A percentile compares a stretch with the other conserved stretches of the same genome.
These are phyloP conservation scores for Scytalidium lignicola DNA, from an alignment of 2,329 filamentous ascomycete genomes.

Conservation along the genomic window DNA sequence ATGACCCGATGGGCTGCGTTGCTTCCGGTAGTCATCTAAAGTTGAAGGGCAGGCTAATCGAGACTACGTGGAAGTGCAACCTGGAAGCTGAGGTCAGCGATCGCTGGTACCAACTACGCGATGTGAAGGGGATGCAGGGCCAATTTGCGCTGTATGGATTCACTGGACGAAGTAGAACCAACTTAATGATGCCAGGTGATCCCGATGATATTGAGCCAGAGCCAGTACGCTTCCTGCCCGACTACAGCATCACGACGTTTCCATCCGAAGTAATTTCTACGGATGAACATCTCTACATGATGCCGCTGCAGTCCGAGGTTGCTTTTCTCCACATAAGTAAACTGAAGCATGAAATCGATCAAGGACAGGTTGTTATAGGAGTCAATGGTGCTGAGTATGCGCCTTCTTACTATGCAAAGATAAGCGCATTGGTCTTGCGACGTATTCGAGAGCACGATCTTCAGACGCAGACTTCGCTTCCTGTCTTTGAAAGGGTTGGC, in stretches of 20 bases:
- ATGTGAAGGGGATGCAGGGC: not conserved
- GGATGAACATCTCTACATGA: not conserved
- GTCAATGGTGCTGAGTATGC: too few relatives aligned
- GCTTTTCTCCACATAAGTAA: not conserved
- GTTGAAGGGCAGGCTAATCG: not conserved
- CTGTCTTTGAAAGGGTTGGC: too few relatives aligned
- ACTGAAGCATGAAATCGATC: not conserved
- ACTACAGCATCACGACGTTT: not conserved
- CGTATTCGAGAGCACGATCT: too few relatives aligned
- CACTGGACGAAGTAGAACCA: not conserved
- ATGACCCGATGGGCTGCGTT: not conserved
- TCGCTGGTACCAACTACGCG: not conserved
- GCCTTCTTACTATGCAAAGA: too few relatives aligned
- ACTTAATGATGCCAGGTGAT: not conserved
- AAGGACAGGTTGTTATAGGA: not conserved
- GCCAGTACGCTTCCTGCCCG: not conserved
- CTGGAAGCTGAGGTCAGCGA: not conserved
- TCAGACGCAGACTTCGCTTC: too few relatives aligned
- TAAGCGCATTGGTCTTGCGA: too few relatives aligned
- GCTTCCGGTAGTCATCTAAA: conserved; percentile 12
- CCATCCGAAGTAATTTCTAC: not conserved
- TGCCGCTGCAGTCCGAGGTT: not conserved
- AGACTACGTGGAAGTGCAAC: not conserved
- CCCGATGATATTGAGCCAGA: not conserved
- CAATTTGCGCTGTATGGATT: not conserved